These are phyloP conservation scores for Aspergillus alliaceus DNA, from an alignment of 2,329 filamentous ascomycete species.

Conservation along the genomic window DNA sequence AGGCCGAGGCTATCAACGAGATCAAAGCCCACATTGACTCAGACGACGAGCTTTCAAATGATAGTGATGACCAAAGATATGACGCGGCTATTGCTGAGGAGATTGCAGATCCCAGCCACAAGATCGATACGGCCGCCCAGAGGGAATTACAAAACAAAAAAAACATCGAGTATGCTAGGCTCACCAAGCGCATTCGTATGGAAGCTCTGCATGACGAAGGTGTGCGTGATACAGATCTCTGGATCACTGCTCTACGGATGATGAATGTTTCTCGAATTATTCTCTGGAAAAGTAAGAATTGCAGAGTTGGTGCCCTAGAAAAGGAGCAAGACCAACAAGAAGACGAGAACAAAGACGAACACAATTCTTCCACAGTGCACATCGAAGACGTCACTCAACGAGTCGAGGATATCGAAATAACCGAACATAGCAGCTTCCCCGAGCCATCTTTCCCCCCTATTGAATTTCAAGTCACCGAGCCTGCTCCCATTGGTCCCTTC, in stretches of 20 bases:
- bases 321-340: neutral
- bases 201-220: constrained; percentile 27
- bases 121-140: constrained; percentile 12
- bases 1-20: constrained; percentile 15
- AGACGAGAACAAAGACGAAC: neutral
- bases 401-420: neutral
- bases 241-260: constrained; percentile 29
- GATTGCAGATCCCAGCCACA: neutral
- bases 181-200: constrained; percentile 30
- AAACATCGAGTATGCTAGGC: constrained; percentile 24
- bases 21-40: constrained; percentile 8
- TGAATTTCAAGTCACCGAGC: neutral
- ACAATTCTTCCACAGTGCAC: neutral
- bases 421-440: too few relatives aligned
- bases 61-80: neutral
- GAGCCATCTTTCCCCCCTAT: neutral
- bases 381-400: neutral
- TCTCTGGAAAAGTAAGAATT: constrained; percentile 31
- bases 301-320: neutral
- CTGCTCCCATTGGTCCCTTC: constrained; percentile 11
- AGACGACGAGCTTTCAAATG: constrained; percentile 7
- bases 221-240: constrained; percentile 25
- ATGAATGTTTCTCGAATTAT: constrained; percentile 28
- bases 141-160: constrained; percentile 26
- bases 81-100: neutral